These are phyloP conservation scores for Luffa aegyptiaca DNA, from an alignment of 306 rosid genomes.

Conservation along the genomic window DNA sequence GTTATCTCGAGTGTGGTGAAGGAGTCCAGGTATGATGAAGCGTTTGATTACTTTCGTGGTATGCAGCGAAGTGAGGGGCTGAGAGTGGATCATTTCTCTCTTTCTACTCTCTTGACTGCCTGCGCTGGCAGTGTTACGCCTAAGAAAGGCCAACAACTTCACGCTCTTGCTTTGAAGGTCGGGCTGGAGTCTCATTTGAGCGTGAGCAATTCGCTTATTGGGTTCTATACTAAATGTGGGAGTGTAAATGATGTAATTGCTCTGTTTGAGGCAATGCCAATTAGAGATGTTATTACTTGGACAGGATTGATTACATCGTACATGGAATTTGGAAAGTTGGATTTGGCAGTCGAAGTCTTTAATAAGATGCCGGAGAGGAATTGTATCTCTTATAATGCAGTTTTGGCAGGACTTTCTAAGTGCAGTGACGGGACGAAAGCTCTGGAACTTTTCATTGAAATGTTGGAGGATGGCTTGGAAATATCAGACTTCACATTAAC, in stretches of 20 bases:
- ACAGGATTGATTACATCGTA: constrained; percentile 51
- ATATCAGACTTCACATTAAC: constrained; percentile 59
- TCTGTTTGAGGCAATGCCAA: constrained; percentile 48
- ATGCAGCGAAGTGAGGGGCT: constrained; percentile 30
- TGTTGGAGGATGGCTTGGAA: constrained; percentile 47
- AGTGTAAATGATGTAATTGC: constrained; percentile 27
- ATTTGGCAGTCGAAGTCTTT: constrained; percentile 48
- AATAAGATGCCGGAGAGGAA: constrained; percentile 57
- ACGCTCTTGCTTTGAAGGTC: constrained; percentile 50
- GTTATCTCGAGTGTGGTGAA: constrained; percentile 38
- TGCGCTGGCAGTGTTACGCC: constrained; percentile 25
- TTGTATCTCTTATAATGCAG: constrained; percentile 43
- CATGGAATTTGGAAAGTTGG: constrained; percentile 51
- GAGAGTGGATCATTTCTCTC: constrained; percentile 39
- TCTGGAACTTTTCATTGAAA: constrained; percentile 33
- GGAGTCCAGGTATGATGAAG: constrained; percentile 28
- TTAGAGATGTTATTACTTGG: constrained; percentile 65
- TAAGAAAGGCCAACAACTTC: constrained; percentile 47
- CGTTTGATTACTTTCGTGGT: constrained; percentile 38
- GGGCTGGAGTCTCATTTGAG: constrained; percentile 56
- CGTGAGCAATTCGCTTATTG: constrained; percentile 63
- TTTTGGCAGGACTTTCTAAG: constrained; percentile 64
- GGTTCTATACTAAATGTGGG: constrained; percentile 47
- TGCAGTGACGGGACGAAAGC: constrained; percentile 52
- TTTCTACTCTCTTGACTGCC: constrained; percentile 59